Conservation (phyloP, 352 stramenopile species). For the Pythium aristosporum region DNA sequence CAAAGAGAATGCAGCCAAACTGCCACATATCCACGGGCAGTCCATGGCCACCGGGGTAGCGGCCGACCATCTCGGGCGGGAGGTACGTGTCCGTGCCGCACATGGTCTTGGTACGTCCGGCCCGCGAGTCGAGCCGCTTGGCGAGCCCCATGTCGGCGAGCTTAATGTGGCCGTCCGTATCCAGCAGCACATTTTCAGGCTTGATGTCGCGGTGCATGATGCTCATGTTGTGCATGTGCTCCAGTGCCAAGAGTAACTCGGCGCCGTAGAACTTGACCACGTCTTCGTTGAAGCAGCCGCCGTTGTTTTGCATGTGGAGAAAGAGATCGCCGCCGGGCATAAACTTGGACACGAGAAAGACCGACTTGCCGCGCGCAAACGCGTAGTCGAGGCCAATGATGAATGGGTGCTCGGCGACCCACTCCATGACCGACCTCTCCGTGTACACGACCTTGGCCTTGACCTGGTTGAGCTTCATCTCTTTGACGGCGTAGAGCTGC, state of each 20-base stretch:
- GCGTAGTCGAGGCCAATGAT: conserved; percentile 97
- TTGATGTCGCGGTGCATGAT: conserved; percentile 94
- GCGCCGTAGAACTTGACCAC: conserved; percentile 85
- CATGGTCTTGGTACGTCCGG: conserved; percentile 85
- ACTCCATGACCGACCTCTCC: conserved; percentile 83
- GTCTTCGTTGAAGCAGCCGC: conserved; percentile 74
- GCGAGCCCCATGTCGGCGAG: conserved; percentile 91
- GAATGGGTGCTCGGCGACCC: conserved; percentile 91
- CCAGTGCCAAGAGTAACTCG: conserved; percentile 73
- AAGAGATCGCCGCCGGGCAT: conserved; percentile 97
- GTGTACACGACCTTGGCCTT: conserved; percentile 87
- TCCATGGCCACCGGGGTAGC: conserved; percentile 76
- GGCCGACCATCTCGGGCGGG: conserved; percentile 86
- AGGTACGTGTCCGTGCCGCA: conserved; percentile 90
- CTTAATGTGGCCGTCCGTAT: conserved; percentile 88
- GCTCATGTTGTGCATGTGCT: conserved; percentile 91
- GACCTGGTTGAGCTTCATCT: conserved; percentile 89
- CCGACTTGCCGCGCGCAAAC: conserved; percentile 93
- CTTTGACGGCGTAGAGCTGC: conserved; percentile 83
- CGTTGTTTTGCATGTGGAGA: conserved; percentile 86
- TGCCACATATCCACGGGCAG: conserved; percentile 93
- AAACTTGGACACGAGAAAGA: conserved; percentile 98
- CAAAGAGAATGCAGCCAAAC: conserved; percentile 93
- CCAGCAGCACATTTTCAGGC: conserved; percentile 90
- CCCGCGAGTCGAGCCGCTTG: conserved; percentile 77